These are phyloP conservation scores for Sporothrix luriei DNA, from an alignment of 2,329 filamentous ascomycete genomes.

Conservation along the genomic window DNA sequence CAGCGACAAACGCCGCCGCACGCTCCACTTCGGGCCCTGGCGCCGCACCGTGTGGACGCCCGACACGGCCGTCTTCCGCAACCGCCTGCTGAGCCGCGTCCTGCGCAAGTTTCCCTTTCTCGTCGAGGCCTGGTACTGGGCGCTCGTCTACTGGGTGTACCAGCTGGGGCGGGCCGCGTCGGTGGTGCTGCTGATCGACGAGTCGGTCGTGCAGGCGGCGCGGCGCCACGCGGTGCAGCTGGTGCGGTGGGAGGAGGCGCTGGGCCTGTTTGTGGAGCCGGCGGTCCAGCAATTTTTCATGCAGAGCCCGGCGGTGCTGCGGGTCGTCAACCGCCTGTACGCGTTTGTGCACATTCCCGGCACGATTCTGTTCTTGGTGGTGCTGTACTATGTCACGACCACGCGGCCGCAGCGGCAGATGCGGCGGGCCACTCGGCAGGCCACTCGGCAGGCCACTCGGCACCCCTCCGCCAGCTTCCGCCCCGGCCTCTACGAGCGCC, in stretches of 20 bases:
- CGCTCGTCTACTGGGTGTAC: constrained; percentile 78
- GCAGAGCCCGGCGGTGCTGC: constrained; percentile 58
- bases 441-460: no score
- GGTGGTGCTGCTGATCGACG: constrained; percentile 64
- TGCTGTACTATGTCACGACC: constrained; percentile 71
- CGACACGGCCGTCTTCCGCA: constrained; percentile 63
- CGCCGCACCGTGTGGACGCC: constrained; percentile 57
- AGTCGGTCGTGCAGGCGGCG: constrained; percentile 68
- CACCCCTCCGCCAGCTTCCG: no score
- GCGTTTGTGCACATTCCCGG: constrained; percentile 79
- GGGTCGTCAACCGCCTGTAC: constrained; percentile 71
- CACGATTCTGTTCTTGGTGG: constrained; percentile 67
- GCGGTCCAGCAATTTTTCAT: constrained; percentile 60
- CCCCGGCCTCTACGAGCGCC: constrained; percentile 56
- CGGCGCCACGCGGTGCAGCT: constrained; percentile 69
- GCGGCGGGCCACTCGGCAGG: no score
- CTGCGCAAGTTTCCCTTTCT: constrained; percentile 70
- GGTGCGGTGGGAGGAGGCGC: constrained; percentile 64
- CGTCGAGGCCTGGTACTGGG: constrained; percentile 77
- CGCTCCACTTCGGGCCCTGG: constrained; percentile 47
- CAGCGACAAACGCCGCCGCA: constrained; percentile 35
- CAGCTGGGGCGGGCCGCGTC: constrained; percentile 73
- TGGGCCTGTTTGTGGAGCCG: constrained; percentile 67
- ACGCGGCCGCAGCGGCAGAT: constrained; percentile 47
- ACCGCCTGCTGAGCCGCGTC: constrained; percentile 63